Evolutionary conservation across 345 rosid genomes (phyloP), one percentile per base, ranked within the genome.

Genomic region (Firmiana major): DNA sequence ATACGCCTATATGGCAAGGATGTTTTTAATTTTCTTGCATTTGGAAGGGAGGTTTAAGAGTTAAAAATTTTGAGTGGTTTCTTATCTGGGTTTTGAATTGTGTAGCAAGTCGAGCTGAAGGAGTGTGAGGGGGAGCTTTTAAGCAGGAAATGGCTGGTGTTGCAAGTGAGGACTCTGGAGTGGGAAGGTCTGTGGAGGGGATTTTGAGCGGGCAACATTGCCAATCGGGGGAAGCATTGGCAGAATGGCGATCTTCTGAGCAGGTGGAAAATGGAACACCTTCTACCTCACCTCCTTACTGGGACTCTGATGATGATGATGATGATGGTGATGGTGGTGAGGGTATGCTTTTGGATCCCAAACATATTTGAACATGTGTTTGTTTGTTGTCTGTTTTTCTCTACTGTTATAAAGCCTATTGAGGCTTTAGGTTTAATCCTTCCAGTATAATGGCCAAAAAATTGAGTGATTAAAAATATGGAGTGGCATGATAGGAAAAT

Each of bases 171-270:
- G 99, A 90, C 58, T 77, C 90, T 79, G 91, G 94, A 77, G 93
- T 78, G 78, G 97, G 87, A 83, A 80, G 87, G 88, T 85, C 94
- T 80, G 75, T 67, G 62, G 97, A 90, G 80, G 94, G 91, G 68
- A 82, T 81, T 83, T 88, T 85, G 13, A 89, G 87, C 64, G 85
- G 86, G 75, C 88, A 81, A 84, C 85, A 78, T 55, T 90, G 89
- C 78, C 90, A 90, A 76, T 84, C 89, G 58, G 94, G 89, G 77
- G 99, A 95, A 87, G 92, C 92, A 45, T 79, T 92, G 77, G 93
- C 88, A 1, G 97, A 93, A 83, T 95, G 98, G 97, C 92, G 97
- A 55, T 95, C 98, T 7, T 95, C 94, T 65, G 97, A 90, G 84
- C 97, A 89, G 89, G 90, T 92, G 80, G 99, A 92, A 79, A 92